Evolutionary conservation across 768 basidiomycete species (phyloP).

Genomic region (Mycena floridula): DNA sequence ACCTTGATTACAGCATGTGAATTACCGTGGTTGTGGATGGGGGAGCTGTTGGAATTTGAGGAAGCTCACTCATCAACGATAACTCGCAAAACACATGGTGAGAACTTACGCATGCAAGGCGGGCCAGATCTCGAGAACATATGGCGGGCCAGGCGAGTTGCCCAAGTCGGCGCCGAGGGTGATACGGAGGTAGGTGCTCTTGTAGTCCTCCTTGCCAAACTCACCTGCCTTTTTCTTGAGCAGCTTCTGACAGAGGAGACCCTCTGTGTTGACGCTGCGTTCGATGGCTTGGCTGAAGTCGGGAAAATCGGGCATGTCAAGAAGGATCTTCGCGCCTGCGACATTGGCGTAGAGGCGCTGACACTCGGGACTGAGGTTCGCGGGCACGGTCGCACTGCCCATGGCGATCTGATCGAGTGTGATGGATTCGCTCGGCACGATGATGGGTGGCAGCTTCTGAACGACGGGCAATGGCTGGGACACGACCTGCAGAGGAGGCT

Average conservation of each 20-base stretch:
- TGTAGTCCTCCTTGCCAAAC: constrained; percentile 10
- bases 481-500: no score
- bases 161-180: constrained; percentile 16
- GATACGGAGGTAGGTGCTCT: constrained; percentile 16
- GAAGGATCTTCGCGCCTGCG: constrained; percentile 12
- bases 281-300: constrained; percentile 18
- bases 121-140: constrained; percentile 20
- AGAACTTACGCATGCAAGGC: constrained; percentile 11
- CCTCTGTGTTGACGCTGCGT: constrained; percentile 13
- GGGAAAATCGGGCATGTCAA: constrained; percentile 15
- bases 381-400: constrained; percentile 8
- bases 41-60: no score
- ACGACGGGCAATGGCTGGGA: no score
- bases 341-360: constrained; percentile 17
- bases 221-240: constrained; percentile 13
- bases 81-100: no score
- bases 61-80: no score
- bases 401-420: constrained; percentile 12
- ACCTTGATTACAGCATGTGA: constrained; percentile 18
- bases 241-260: constrained; percentile 9
- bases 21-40: constrained; percentile 17
- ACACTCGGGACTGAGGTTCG: constrained; percentile 15
- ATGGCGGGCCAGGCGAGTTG: constrained; percentile 17
- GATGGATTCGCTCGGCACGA: constrained; percentile 4
- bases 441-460: constrained; percentile 11